Evolutionary conservation across 768 basidiomycete species (phyloP), one percentile per base, ranked within the genome.

Genomic region (Xerocomellus amylosporus): DNA sequence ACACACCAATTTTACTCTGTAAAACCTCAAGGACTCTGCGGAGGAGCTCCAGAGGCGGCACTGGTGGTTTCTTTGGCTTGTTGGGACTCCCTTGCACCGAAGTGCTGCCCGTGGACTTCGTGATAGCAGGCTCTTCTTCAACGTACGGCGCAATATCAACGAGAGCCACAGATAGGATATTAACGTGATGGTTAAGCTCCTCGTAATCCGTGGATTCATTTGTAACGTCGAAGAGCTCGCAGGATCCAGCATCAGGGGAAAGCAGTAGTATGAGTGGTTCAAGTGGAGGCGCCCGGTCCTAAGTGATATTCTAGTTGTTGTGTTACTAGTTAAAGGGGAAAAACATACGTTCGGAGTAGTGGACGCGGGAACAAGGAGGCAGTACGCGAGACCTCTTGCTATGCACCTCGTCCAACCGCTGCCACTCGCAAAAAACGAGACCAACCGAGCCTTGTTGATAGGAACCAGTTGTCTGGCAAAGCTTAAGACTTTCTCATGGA

Each of bases 1-100:
- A 74, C 84, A 53, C 50, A 89, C 88, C 75, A 50, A 89, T 89
- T 48, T 75, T 79, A 14, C 78, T 76, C 63, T 86, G 85, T 9
- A 88, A 59, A 12, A 61, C 61, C 36, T 86, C 81, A 13, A 90
- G 70, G 9, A 73, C 72, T 15, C 56, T 61, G 40, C 74, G 73
- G n/a, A 87, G 68, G 37, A 75, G 68, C 57, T 83, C 77, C 7
- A 89, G 71, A 30, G 76, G 75, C 9, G 71, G 70, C n/a, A 73
- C 65, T 4, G 62, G 65, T 6, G 64, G 62, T 52, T 72, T 75
- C 52, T 64, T 70, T 6, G 19, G 28, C 46, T 65, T 72, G 39
- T 55, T 64, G 49, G 70, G 67, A 42, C 66, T 66, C 26, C 65
- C 55, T 44, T 58, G 60, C 33, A 51, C 46, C 30, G 58, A 55